Evolutionary conservation across 139 green algal species (phyloP).

Genomic region (Coelastrella sp.): DNA sequence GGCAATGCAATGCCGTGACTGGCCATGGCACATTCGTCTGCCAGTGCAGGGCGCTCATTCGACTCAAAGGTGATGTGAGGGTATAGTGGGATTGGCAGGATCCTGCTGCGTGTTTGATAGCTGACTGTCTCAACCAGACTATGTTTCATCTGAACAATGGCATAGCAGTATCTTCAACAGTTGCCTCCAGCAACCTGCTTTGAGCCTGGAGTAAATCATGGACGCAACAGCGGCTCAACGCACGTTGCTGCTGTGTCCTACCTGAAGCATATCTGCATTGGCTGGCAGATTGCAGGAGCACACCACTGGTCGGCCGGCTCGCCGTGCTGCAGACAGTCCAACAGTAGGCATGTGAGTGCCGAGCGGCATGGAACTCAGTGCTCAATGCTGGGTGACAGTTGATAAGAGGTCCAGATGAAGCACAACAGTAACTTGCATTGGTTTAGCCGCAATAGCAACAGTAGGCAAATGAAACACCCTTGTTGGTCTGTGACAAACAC

Average conservation of each 20-base stretch:
- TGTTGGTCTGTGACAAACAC: no score
- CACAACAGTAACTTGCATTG: no score
- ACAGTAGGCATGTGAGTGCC: background rate
- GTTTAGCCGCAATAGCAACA: no score
- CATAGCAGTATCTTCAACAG: background rate
- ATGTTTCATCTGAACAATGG: background rate
- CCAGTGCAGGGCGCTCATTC: no score
- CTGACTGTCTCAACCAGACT: no score
- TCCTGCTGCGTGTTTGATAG: no score
- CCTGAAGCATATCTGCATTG: slow-evolving; percentile 14
- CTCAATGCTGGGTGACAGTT: background rate
- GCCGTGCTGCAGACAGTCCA: background rate
- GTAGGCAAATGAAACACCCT: no score
- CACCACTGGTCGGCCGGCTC: slow-evolving; percentile 28
- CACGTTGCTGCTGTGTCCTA: background rate
- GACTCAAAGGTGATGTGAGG: no score
- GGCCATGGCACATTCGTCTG: no score
- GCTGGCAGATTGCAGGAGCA: slow-evolving; percentile 42
- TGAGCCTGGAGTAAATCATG: background rate
- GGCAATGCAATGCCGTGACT: no score
- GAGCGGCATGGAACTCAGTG: background rate
- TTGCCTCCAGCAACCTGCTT: background rate
- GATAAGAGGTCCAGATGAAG: background rate
- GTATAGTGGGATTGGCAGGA: no score
- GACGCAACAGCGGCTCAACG: background rate